Base-by-base conservation (phyloP, 169 alveolate species). In the Besnoitia besnoiti region DNA sequence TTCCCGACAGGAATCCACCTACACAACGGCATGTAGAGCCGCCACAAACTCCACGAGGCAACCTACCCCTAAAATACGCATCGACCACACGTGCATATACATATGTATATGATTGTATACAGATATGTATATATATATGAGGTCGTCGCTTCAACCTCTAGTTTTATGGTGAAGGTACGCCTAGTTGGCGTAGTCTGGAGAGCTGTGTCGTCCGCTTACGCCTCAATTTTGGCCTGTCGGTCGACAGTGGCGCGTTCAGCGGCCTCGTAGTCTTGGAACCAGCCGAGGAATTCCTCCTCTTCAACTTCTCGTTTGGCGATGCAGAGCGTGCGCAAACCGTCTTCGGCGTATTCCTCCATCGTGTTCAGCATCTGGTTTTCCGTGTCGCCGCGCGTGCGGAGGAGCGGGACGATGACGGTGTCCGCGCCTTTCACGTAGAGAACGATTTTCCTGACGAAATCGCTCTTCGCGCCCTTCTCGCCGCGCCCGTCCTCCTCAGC, bases 351-450 rank as follows among this genome's bases (percentile, higher is more conserved):
- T 77, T 96, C 95, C 91, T 96, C 96, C 93, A 96, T 91, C 37
- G 84, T 55, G 8, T 12, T 33, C 24, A 85, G 62, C 91, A 85
- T 93, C n/a, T 94, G 75, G 0, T 85, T 94, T 76, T 96, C 98
- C 76, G 95, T 77, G 14, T 94, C 95, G 0, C 92, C 91, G 30
- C 87, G 79, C 16, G 93, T 62, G 40, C 93, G 94, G 51, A 97
- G 92, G 51, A 96, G 95, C 39, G 96, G 96, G 55, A 97, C 14
- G 97, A 98, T 98, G 7, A 97, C 97, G 35, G 98, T 95, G 93
- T 98, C 99, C 50, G 99, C 99, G 19, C 99, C 99, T 93, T 98
- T 98, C 47, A 97, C 94, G 91, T 96, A 61, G 40, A 85, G 80
- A 14, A 85, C 40, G 51, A 85, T 49, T 30, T 42, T 49, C 30